Evolutionary conservation across 2,329 filamentous ascomycete genomes (phyloP).

Genomic region (Colletotrichum tropicale): DNA sequence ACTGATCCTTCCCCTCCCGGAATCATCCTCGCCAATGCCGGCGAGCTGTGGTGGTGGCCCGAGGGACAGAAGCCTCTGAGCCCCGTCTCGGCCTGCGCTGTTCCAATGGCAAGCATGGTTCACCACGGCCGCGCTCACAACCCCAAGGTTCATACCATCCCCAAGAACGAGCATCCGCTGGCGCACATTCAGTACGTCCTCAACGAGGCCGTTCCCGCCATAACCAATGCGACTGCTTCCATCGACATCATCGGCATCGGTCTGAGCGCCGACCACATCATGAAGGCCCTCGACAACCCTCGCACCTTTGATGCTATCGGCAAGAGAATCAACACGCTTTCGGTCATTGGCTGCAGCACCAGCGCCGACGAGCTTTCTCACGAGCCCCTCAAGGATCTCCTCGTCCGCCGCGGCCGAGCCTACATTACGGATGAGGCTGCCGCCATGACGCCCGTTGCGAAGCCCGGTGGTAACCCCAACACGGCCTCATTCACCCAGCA

Average conservation of each 20-base stretch:
- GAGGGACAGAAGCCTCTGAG: conserved; percentile 65
- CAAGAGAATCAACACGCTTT: conserved; percentile 49
- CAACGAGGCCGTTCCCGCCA: conserved; percentile 58
- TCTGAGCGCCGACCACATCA: conserved; percentile 63
- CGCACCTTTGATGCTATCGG: conserved; percentile 55
- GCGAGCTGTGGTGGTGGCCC: conserved; percentile 79
- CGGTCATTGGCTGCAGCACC: conserved; percentile 54
- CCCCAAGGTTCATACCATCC: conserved; percentile 62
- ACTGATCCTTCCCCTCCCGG: conserved; percentile 49
- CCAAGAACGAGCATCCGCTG: conserved; percentile 57
- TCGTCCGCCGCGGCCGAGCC: conserved; percentile 62
- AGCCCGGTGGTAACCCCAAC: conserved; percentile 44
- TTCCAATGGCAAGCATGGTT: conserved; percentile 68
- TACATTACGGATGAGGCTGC: conserved; percentile 62
- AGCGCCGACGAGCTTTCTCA: conserved; percentile 43
- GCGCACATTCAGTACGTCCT: conserved; percentile 75
- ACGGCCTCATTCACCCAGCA: conserved; percentile 44
- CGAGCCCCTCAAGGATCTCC: conserved; percentile 50
- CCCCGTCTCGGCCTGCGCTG: conserved; percentile 55
- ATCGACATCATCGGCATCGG: conserved; percentile 76
- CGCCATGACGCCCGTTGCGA: conserved; percentile 55
- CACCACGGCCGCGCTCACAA: conserved; percentile 60
- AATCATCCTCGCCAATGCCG: conserved; percentile 78
- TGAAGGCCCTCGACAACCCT: conserved; percentile 62
- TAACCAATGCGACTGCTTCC: conserved; percentile 53